A percentile compares a stretch with the other conserved stretches of the same genome.
Conservation (phyloP, 352 stramenopile species). For the Globisporangium cylindrosporum region DNA sequence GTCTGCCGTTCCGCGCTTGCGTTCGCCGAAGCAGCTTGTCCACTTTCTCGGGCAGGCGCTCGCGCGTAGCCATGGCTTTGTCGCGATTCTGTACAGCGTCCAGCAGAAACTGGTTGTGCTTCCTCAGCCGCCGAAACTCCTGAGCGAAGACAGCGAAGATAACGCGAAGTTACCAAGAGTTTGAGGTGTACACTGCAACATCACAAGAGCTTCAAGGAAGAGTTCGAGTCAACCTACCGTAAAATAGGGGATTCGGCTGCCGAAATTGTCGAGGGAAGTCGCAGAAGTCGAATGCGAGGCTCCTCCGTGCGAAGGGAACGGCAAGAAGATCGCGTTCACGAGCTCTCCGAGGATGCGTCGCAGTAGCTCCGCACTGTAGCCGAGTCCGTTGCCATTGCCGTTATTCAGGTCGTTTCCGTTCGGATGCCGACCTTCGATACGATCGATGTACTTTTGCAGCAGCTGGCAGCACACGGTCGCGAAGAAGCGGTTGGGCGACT, state of each 20-base stretch:
- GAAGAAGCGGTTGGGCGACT: slow-evolving; percentile 71
- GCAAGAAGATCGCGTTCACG: slow-evolving; percentile 51
- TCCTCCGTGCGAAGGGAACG: slow-evolving; percentile 14
- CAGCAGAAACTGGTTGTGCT: slow-evolving; percentile 46
- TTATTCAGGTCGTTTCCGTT: slow-evolving; percentile 9
- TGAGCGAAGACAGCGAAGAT: slow-evolving; percentile 13
- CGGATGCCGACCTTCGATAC: slow-evolving; percentile 14
- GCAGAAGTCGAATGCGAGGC: slow-evolving; percentile 10
- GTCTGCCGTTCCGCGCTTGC: slow-evolving; percentile 16
- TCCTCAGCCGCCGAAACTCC: slow-evolving; percentile 61
- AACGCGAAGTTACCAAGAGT: too few relatives aligned
- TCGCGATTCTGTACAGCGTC: slow-evolving; percentile 55
- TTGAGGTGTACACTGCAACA: too few relatives aligned
- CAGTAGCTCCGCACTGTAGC: slow-evolving; percentile 47
- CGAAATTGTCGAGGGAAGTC: slow-evolving; percentile 23
- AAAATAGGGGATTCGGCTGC: slow-evolving; percentile 57
- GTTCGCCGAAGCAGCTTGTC: slow-evolving; percentile 32
- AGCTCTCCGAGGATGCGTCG: slow-evolving; percentile 51
- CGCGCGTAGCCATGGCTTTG: slow-evolving; percentile 31
- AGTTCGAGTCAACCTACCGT: slow-evolving; percentile 21
- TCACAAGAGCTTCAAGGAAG: too few relatives aligned
- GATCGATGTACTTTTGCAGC: slow-evolving; percentile 58
- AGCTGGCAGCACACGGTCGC: slow-evolving; percentile 70
- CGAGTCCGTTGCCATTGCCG: slow-evolving; percentile 12
- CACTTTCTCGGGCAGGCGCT: slow-evolving; percentile 44